These are phyloP conservation scores for Byssochlamys sp. DNA, from an alignment of 2,329 filamentous ascomycete species.

Conservation along the genomic window DNA sequence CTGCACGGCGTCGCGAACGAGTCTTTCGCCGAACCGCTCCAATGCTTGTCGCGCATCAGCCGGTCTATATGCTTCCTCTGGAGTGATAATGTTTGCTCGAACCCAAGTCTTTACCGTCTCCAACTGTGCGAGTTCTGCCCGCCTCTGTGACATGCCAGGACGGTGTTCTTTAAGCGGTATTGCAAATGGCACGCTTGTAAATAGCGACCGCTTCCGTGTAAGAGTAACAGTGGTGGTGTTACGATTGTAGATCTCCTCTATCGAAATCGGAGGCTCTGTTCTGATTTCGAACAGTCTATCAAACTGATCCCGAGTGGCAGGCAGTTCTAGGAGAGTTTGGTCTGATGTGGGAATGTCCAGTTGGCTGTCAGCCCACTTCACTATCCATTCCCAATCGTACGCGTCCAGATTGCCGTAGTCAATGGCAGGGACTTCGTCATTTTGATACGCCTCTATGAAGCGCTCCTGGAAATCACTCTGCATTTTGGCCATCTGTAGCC, in stretches of 20 bases:
- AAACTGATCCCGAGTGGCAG: conserved; percentile 34
- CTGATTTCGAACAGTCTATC: conserved; percentile 33
- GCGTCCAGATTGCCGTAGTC: conserved; percentile 34
- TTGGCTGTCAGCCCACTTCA: conserved; percentile 37
- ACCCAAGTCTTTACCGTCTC: conserved; percentile 39
- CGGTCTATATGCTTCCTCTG: conserved; percentile 32
- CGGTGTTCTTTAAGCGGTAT: conserved; percentile 10
- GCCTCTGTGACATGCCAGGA: conserved; percentile 3
- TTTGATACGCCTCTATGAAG: conserved; percentile 38
- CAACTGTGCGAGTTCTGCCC: conserved; percentile 17
- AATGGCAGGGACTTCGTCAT: conserved; percentile 33
- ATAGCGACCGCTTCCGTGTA: conserved; percentile 23
- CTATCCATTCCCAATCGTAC: conserved; percentile 39
- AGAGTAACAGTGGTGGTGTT: conserved; percentile 21
- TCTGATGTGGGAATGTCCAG: conserved; percentile 29
- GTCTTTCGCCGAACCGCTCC: conserved; percentile 19
- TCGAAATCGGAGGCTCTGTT: conserved; percentile 18
- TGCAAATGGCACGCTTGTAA: conserved; percentile 29
- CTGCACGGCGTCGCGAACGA: conserved; percentile 32
- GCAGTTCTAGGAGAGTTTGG: conserved; percentile 32
- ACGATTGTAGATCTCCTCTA: conserved; percentile 29
- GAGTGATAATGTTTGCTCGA: conserved; percentile 38
- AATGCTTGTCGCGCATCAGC: conserved; percentile 27
- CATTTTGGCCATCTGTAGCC: conserved; percentile 34
- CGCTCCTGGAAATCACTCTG: conserved; percentile 38